These are phyloP conservation scores for Suillus placidus DNA, from an alignment of 768 basidiomycete genomes.

Conservation along the genomic window DNA sequence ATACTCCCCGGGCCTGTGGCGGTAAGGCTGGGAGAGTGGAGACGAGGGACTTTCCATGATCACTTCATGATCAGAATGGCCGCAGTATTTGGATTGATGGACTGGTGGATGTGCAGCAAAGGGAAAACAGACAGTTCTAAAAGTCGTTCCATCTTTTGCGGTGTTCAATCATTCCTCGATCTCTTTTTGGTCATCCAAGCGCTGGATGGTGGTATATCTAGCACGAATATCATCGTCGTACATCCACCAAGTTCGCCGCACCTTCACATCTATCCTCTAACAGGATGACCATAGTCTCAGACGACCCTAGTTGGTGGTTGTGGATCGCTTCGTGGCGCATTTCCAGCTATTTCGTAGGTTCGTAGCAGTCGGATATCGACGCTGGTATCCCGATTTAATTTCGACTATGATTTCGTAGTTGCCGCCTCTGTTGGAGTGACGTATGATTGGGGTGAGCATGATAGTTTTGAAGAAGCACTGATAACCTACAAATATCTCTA, in stretches of 20 bases:
- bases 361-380: not conserved
- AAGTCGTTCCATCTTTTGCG: not conserved
- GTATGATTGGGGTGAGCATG: not conserved
- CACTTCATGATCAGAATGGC: not conserved
- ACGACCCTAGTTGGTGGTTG: not conserved
- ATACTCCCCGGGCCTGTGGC: not conserved
- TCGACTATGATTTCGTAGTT: not conserved
- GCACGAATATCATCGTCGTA: not conserved
- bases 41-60: not conserved
- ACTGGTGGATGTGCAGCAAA: not conserved
- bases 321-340: not conserved
- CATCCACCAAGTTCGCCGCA: not conserved
- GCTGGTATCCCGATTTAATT: not conserved
- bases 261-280: not conserved
- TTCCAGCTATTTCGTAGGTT: not conserved
- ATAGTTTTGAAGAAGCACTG: not conserved
- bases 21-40: not conserved
- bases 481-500: not conserved
- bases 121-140: not conserved
- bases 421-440: not conserved
- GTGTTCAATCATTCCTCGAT: not conserved
- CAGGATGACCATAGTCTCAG: not conserved
- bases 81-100: not conserved
- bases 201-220: not conserved
- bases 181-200: not conserved